Conservation (phyloP, 106 monocot genomes). For the Amphibolis antarctica region DNA sequence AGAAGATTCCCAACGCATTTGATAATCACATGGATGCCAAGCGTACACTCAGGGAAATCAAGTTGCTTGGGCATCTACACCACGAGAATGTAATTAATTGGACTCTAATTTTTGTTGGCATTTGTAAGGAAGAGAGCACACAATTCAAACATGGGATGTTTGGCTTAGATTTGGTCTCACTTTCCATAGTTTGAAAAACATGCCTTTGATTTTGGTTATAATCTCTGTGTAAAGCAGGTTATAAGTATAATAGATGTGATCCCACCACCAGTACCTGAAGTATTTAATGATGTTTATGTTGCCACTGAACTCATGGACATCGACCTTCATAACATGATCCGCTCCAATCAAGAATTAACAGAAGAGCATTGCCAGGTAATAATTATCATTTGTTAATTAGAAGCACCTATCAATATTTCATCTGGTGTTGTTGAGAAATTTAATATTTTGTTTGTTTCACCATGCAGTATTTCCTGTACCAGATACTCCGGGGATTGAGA, state of each 20-base stretch:
- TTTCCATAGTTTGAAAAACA: too few species aligned
- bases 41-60: constrained; percentile 68
- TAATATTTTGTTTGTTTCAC: neutral
- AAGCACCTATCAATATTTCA: neutral
- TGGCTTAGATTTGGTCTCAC: too few species aligned
- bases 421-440: neutral
- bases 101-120: neutral
- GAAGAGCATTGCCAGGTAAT: constrained; percentile 67
- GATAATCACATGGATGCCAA: constrained; percentile 80
- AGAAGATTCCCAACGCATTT: constrained; percentile 78
- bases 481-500: constrained; percentile 89
- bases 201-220: neutral
- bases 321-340: constrained; percentile 67
- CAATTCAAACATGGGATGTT: too few species aligned
- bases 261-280: constrained; percentile 43
- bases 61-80: constrained; percentile 58
- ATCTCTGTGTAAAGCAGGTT: constrained; percentile 23
- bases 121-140: too few species aligned
- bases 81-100: constrained; percentile 53
- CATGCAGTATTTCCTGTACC: constrained; percentile 91
- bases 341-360: constrained; percentile 52
- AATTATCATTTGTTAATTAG: neutral
- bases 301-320: constrained; percentile 80
- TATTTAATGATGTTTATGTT: constrained; percentile 66
- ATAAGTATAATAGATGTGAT: constrained; percentile 60